A percentile compares a stretch with the other conserved stretches of the same genome.
Conservation (phyloP, 2,329 filamentous ascomycete species). For the Talaromyces rugulosus region DNA sequence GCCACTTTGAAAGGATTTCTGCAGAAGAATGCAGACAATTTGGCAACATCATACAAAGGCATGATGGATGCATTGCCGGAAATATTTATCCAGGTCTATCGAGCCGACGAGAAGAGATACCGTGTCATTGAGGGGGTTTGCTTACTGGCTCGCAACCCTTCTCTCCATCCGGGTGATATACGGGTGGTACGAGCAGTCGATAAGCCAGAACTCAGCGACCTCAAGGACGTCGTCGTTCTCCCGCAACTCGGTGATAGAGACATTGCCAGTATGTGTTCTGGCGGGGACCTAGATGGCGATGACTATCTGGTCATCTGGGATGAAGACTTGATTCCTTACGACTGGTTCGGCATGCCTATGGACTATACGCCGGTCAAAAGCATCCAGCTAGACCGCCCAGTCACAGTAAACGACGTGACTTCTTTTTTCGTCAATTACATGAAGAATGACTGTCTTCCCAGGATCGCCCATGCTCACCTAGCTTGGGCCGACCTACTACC, state of each 20-base stretch:
- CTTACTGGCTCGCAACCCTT: constrained; percentile 85
- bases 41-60: constrained; percentile 32
- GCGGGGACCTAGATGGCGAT: constrained; percentile 91
- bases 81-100: constrained; percentile 80
- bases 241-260: constrained; percentile 79
- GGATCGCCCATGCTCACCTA: constrained; percentile 78
- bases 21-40: constrained; percentile 37
- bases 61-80: constrained; percentile 63
- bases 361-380: constrained; percentile 62
- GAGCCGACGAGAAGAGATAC: constrained; percentile 53
- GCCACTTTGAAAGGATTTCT: constrained; percentile 68
- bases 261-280: constrained; percentile 89
- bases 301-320: constrained; percentile 97
- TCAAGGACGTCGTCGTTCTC: constrained; percentile 83
- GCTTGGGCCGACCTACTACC: constrained; percentile 64
- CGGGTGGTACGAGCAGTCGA: constrained; percentile 83
- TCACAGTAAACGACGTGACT: constrained; percentile 69
- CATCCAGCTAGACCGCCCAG: constrained; percentile 53
- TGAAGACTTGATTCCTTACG: constrained; percentile 60
- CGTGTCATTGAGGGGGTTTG: constrained; percentile 71
- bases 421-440: constrained; percentile 89
- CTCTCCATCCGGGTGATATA: constrained; percentile 87
- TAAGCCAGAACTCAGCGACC: constrained; percentile 64
- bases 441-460: constrained; percentile 77
- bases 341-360: constrained; percentile 75